Base-by-base conservation (phyloP, 805 yeast genomes). In the Yarrowia deformans region DNA sequence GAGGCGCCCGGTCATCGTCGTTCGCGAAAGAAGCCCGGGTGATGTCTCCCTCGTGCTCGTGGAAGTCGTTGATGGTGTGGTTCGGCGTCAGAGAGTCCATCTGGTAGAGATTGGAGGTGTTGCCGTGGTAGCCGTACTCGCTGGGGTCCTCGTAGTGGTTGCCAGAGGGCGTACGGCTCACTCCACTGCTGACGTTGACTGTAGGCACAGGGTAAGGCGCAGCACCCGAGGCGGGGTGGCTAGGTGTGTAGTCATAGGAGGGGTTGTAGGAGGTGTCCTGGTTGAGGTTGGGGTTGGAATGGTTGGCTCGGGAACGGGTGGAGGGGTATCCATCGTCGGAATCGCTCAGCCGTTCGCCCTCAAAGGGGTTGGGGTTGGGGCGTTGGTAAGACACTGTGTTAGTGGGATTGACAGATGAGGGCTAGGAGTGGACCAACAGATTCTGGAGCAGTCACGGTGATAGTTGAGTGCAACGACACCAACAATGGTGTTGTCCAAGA, bases 21-120 rank as follows among this genome's bases (percentile, higher is more conserved):
- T 60, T 45, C 40, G n/a, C 39, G 7, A 60, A 60, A 18, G 66
- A 43, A 10, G 66, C 66, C 2, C 66, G 66, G 6, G 66, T 43
- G 8, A 60, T 60, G 18, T 60, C 66, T 7, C 66, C 66, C 13
- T 60, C 66, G 16, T 60, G 66, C 42, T 60, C 66, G 29, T 43
- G 66, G 34, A 60, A 45, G 14, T 60, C 66, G 32, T 43, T 60
- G 46, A 60, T 60, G 66, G 66, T 43, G 13, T 60, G 66, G 29
- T 43, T 60, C 8, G 66, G 66, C 2, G 66, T 60, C 66, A 60
- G 42, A 3, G 50, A 43, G 52, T 60, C 42, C 66, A 60, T 42
- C 52, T 60, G 66, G 52, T 60, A 60, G 19, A 60, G 29, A 34
- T 56, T 43, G 32, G 23, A 13, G 13, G 29, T 18, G 49, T 56